These are phyloP conservation scores for Aureobasidium sp. DNA, from an alignment of 2,329 filamentous ascomycete species.

Conservation along the genomic window DNA sequence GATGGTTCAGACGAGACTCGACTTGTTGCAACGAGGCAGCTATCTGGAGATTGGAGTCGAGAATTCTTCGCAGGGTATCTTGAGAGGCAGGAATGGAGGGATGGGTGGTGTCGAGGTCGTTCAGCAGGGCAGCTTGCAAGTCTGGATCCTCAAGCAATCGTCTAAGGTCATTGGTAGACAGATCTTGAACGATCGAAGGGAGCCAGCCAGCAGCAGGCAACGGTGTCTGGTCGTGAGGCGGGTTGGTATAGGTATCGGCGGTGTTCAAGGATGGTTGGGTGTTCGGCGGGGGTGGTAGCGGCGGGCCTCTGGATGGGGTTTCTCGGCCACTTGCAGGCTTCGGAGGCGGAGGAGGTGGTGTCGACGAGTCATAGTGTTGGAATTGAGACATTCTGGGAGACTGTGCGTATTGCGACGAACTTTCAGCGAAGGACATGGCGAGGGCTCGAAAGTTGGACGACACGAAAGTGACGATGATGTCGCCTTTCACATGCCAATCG, in stretches of 20 bases:
- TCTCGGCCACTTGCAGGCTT: conserved; percentile 33
- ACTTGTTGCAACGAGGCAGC: conserved; percentile 54
- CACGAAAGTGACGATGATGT: not conserved
- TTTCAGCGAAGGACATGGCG: not conserved
- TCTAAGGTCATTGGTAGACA: conserved; percentile 65
- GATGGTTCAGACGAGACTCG: conserved; percentile 49
- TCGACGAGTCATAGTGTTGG: conserved; percentile 32
- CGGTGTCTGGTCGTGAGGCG: conserved; percentile 15
- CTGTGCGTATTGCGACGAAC: conserved; percentile 23
- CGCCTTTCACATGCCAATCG: conserved; percentile 8
- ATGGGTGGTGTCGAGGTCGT: conserved; percentile 58
- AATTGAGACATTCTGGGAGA: conserved; percentile 29
- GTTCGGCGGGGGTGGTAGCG: conserved; percentile 36
- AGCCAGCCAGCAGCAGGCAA: conserved; percentile 61
- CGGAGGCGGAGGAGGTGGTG: conserved; percentile 41
- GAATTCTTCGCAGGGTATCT: conserved; percentile 51
- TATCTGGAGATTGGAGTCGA: conserved; percentile 64
- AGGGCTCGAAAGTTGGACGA: not conserved
- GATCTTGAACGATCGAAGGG: conserved; percentile 66
- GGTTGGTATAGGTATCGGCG: not conserved
- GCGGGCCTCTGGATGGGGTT: conserved; percentile 34
- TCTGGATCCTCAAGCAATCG: conserved; percentile 54
- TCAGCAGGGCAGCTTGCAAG: conserved; percentile 66
- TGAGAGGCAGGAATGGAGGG: conserved; percentile 61
- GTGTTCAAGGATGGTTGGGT: conserved; percentile 20